Percentiles rank a stretch among this genome's conserved stretches.
Conservation (phyloP, 768 basidiomycete genomes). For the Cubamyces lactineus region DNA sequence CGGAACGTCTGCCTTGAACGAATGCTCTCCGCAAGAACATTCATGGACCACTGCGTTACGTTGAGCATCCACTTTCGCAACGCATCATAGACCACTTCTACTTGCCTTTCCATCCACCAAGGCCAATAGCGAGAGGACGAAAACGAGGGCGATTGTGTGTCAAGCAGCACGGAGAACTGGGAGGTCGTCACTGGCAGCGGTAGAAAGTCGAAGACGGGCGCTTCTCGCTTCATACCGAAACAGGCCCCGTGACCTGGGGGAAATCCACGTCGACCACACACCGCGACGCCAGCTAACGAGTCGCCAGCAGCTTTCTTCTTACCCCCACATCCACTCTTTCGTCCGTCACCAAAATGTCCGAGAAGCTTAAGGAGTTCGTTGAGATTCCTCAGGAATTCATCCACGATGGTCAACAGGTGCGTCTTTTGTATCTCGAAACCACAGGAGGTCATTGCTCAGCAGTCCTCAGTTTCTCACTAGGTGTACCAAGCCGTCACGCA, state of each 20-base stretch:
- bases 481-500: slow-evolving; percentile 96
- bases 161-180: background rate
- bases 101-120: slow-evolving; percentile 19
- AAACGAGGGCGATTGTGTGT: background rate
- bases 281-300: background rate
- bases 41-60: slow-evolving; percentile 49
- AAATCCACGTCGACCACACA: slow-evolving; percentile 22
- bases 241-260: slow-evolving; percentile 20
- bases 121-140: background rate
- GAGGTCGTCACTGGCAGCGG: background rate
- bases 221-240: background rate
- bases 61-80: background rate
- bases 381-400: slow-evolving; percentile 92
- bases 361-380: slow-evolving; percentile 86
- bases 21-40: slow-evolving; percentile 56
- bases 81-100: too few relatives aligned
- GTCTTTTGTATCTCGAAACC: slow-evolving; percentile 28
- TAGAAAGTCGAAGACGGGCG: slow-evolving; percentile 1
- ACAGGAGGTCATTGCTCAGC: background rate
- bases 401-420: slow-evolving; percentile 90
- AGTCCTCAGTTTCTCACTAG: slow-evolving; percentile 83
- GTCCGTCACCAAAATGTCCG: slow-evolving; percentile 64
- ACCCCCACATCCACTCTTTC: slow-evolving; percentile 13
- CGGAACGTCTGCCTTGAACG: slow-evolving; percentile 23
- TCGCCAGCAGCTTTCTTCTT: slow-evolving; percentile 5